Base-by-base conservation (phyloP, 805 yeast genomes). In the Candida tibetensis region DNA sequence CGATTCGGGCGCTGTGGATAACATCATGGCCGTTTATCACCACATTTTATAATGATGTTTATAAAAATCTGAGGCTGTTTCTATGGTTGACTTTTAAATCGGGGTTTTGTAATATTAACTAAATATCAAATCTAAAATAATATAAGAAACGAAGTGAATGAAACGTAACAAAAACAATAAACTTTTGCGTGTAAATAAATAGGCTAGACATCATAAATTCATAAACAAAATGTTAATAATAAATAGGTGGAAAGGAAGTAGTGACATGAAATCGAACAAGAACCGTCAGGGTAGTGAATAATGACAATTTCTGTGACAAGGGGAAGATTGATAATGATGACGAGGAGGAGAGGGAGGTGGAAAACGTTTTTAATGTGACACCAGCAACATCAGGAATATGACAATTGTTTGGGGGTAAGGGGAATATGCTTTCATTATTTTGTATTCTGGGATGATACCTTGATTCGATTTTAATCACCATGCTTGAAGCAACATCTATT, bases 401-500 rank as follows among this genome's bases (percentile, higher is more conserved):
- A n/a, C n/a, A n/a, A n/a, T n/a, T n/a, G n/a, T n/a, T n/a, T n/a
- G n/a, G n/a, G n/a, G n/a, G n/a, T n/a, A n/a, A n/a, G n/a, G n/a
- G n/a, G n/a, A n/a, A n/a, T n/a, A n/a, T n/a, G n/a, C n/a, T n/a
- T n/a, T n/a, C n/a, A n/a, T n/a, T n/a, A n/a, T n/a, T n/a, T n/a
- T n/a, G n/a, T n/a, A n/a, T n/a, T n/a, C n/a, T n/a, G n/a, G n/a
- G n/a, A n/a, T n/a, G n/a, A n/a, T n/a, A n/a, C n/a, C n/a, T n/a
- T n/a, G n/a, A n/a, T n/a, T n/a, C n/a, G n/a, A n/a, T 19, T 28
- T n/a, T 19, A 48, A 9, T 37, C 47, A 40, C 83, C 86, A 62
- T 89, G 97, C 56, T 83, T 86, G 70, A 90, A 89, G 56, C 95
- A 87, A 60, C 97, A 89, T 55, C 97, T 76, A 58, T 78, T 85